These are phyloP conservation scores for Penicillium parvum DNA, from an alignment of 495 filamentous ascomycete species.

Conservation along the genomic window DNA sequence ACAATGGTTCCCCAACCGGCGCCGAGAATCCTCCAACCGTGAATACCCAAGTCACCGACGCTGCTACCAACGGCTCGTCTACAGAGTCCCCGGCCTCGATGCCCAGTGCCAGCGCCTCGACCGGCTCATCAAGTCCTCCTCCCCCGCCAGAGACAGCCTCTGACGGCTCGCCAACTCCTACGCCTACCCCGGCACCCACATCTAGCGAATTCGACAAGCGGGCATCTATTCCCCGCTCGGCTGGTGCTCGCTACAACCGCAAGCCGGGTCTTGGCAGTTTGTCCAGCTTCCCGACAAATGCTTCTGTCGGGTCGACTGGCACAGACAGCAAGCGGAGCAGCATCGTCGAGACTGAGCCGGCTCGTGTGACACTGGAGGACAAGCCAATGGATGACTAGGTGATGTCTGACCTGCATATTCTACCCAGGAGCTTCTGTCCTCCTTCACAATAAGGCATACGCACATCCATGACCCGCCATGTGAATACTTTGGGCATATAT, in stretches of 20 bases:
- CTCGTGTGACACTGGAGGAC: conserved; percentile 76
- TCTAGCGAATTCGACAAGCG: conserved; percentile 42
- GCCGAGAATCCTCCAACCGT: conserved; percentile 27
- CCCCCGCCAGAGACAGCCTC: conserved; percentile 30
- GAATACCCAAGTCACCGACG: conserved; percentile 26
- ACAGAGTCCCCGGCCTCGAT: conserved; percentile 32
- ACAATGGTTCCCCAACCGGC: conserved; percentile 23
- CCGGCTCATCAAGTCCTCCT: conserved; percentile 29
- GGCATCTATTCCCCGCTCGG: conserved; percentile 39
- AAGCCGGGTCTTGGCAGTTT: conserved; percentile 42
- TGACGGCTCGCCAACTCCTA: conserved; percentile 39
- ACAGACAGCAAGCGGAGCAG: conserved; percentile 46
- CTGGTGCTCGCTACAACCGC: conserved; percentile 27
- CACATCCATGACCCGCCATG: no score
- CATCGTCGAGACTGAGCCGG: conserved; percentile 41
- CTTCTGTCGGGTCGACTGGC: conserved; percentile 26
- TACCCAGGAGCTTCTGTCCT: no score
- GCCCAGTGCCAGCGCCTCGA: conserved; percentile 34
- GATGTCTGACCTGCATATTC: no score
- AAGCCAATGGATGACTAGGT: conserved; percentile 76
- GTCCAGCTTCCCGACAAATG: conserved; percentile 35
- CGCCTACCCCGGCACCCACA: conserved; percentile 30
- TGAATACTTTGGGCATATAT: background rate
- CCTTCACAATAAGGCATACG: no score
- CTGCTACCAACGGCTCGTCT: conserved; percentile 35